A percentile compares a stretch with the other conserved stretches of the same genome.
Evolutionary conservation across 164 flowering plant genomes (phyloP).

Genomic region (Berberis vulgaris): DNA sequence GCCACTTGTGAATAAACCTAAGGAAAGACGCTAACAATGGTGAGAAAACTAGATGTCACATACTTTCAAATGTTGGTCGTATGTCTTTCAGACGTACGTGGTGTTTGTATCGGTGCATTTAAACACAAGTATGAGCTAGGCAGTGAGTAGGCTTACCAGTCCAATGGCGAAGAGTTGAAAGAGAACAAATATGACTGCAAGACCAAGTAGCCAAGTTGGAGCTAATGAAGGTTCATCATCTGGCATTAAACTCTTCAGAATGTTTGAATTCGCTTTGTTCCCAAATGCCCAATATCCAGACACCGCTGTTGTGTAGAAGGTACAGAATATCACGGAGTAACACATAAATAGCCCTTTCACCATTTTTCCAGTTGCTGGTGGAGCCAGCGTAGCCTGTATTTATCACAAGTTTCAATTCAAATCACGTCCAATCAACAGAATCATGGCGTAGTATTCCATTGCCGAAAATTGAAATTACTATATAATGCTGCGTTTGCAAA

Average conservation of each 20-base stretch:
- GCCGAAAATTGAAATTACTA: not conserved
- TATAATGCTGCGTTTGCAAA: not conserved
- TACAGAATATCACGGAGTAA: slow-evolving; percentile 63
- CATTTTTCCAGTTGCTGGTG: slow-evolving; percentile 96
- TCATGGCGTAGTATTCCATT: too few species aligned
- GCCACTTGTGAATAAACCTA: slow-evolving; percentile 99
- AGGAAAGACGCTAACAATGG: not conserved
- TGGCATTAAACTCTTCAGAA: slow-evolving; percentile 71
- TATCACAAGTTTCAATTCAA: slow-evolving; percentile 1
- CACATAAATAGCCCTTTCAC: slow-evolving; percentile 83
- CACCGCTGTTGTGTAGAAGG: slow-evolving; percentile 75
- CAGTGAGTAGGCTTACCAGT: slow-evolving; percentile 40
- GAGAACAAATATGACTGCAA: slow-evolving; percentile 66
- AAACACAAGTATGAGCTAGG: too few species aligned
- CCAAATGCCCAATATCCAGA: slow-evolving; percentile 94
- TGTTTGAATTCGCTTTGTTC: slow-evolving; percentile 58
- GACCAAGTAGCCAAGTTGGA: slow-evolving; percentile 74
- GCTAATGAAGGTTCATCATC: slow-evolving; percentile 83
- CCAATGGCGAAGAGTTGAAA: slow-evolving; percentile 94
- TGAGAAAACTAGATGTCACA: too few species aligned
- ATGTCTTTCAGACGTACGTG: too few species aligned
- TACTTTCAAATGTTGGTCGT: too few species aligned
- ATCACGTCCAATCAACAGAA: not conserved
- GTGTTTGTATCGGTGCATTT: too few species aligned
- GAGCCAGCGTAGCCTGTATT: slow-evolving; percentile 95